Base-by-base conservation (phyloP, 1,284 basidiomycete genomes). In the Wallemia mellicola region DNA sequence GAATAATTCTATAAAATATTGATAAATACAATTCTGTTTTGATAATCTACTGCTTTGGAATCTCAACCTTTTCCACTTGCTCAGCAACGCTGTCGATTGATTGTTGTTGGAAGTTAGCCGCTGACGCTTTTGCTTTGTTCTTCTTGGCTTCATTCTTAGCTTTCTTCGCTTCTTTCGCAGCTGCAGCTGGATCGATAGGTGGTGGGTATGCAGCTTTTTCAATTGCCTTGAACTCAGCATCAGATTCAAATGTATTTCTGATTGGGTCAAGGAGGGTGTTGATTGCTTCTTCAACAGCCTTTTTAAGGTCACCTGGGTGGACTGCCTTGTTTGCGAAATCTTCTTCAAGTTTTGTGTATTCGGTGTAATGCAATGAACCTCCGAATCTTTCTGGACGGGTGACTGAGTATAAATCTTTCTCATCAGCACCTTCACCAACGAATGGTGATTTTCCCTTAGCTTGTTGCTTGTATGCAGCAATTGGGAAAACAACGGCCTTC, bases 231-330 rank as follows among this genome's bases (percentile, higher is more conserved):
- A 88, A 96, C 67, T 86, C 86, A 64, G 81, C 76, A 65, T 79
- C 79, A 61, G 72, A 77, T 64, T 81, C 77, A 65, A 86, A 94
- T 58, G 79, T 75, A 64, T 79, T 76, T 64, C 83, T 78, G 59
- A 99, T 82, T 0, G 92, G 92, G 27, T 78, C 79, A 33, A 98
- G 72, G 27, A 99, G 71, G n/a, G 73, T 73, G 64, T 77, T 76
- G 65, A 98, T 81, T 2, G 81, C 82, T 27, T 79, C 79, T 60
- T 17, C 75, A 5, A 95, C 86, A 0, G 79, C 79, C 7, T 71
- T 71, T 74, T 98, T 99, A 65, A 99, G 72, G 69, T 96, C 94
- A 27, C 80, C 81, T 1, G 92, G 94, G 69, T 95, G 88, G 2
- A 98, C 66, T 62, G 78, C 77, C 71, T 81, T 83, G 60, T 74